Evolutionary conservation across 306 rosid genomes (phyloP), one percentile per base, ranked within the genome.

Genomic region (Rosa chinensis): DNA sequence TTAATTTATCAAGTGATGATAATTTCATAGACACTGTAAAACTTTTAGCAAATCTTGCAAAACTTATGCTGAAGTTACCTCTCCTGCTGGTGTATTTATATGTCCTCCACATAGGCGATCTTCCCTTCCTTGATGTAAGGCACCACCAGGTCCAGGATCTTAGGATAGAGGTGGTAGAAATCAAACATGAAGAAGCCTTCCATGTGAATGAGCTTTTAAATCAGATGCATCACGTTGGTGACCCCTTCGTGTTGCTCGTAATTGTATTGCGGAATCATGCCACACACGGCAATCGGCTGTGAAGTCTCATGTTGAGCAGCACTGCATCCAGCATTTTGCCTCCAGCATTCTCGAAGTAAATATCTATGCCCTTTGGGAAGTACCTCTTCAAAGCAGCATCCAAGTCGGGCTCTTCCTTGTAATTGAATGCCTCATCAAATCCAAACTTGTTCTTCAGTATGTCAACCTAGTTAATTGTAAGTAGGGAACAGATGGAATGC

Each of bases 361-460:
- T 56, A 68, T 78, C 81, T 5, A 78, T 78, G 61, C 81, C 81
- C 47, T 70, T 39, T 10, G 70, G 81, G 70, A 78, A 72, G 52
- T 50, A 70, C 85, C 85, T 77, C 76, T 77, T 80, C 9, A 84
- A 68, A 45, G 88, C 86, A 20, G 81, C 81, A 71, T 48, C 58
- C 59, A 75, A 66, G 18, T 82, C 81, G 9, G 35, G 70, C 68
- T 82, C 84, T 72, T 82, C 88, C 58, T 82, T 85, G 28, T 85
- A 85, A 72, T 85, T 82, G 81, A 85, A 85, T 32, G 82, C 79
- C 1, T 80, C 76, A 44, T 80, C 84, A 47, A 84, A 84, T 11
- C 84, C 76, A 2, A 84, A 71, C 73, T 82, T 83, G 79, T 80
- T 80, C 81, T 83, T 86, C 76, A 86, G 39, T 68, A 80, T 43